Base-by-base conservation (phyloP, 495 filamentous ascomycete genomes). In the Acidomyces sp. region DNA sequence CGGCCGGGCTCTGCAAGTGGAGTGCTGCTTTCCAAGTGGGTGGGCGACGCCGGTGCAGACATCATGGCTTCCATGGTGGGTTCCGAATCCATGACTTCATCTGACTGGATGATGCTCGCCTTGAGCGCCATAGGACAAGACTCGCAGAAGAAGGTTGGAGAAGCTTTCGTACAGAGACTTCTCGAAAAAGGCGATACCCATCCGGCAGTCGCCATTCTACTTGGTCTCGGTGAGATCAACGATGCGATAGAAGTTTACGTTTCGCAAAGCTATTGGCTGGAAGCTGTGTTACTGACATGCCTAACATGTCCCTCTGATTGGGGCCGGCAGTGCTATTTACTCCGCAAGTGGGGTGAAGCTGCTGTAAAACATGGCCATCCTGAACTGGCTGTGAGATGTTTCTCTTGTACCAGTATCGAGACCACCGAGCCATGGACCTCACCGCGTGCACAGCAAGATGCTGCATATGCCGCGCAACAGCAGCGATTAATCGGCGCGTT, bases 181-280 rank as follows among this genome's bases (percentile, higher is more conserved):
- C 67, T 96, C 6, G 85, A 93, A 55, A 78, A 78, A 49, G 85
- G 85, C 28, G 90, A 97, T 51, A 70, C 95, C 2, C 90, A 97
- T 55, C 82, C 84, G 0, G 82, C 92, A 6, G 85, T 84, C 18
- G 82, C 92, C 6, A 85, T 94, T 46, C 70, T 96, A 44, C 74
- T 97, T 12, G 88, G 85, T 12, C 71, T 97, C 52, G 92, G 86
- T 6, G 88, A 95, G 51, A 71, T 78, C 47, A 88, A 93, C 49
- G 92, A 96, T 58, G 90, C 92, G 0, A 81, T 97, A 45, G 90
- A 96, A 56, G 82, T 96, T 24, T 97, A 97, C 56, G 75, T 95
- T 24, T 94, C 88, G 15, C 85, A 84, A 45, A 85, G 80, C 54
- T 75, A 74, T 60, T 92, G 77, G 58, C 80, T 97, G 82, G 93